These are phyloP conservation scores for Gossypium lobatum DNA, from an alignment of 441 rosid species.

Conservation along the genomic window DNA sequence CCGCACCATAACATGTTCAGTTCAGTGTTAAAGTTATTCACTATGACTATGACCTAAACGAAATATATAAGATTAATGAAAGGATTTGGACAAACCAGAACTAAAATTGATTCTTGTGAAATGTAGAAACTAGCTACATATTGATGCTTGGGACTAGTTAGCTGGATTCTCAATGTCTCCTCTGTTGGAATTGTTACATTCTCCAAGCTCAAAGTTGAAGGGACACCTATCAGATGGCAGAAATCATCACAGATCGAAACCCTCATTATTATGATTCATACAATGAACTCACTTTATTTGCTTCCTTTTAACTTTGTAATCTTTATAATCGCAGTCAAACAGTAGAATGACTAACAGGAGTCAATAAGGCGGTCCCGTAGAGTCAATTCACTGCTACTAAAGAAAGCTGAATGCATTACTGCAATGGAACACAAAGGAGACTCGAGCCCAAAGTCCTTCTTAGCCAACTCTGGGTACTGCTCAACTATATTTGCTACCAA, in stretches of 20 bases:
- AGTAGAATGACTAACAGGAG: neutral
- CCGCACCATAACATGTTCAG: neutral
- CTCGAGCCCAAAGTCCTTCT: neutral
- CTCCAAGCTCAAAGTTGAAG: neutral
- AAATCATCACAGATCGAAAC: neutral
- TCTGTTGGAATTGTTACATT: neutral
- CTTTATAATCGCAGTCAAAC: no score
- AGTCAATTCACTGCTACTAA: neutral
- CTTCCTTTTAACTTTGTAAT: neutral
- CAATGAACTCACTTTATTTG: neutral
- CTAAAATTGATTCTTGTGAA: neutral
- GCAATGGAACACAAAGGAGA: neutral
- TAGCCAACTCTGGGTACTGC: neutral
- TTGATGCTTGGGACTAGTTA: neutral
- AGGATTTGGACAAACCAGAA: neutral
- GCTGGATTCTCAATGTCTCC: constrained; percentile 1
- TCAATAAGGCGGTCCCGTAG: neutral
- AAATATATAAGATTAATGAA: no score
- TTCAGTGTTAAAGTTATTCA: neutral
- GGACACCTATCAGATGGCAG: neutral
- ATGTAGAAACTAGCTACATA: neutral
- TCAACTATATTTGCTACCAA: neutral
- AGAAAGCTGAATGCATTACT: neutral
- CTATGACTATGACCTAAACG: neutral
- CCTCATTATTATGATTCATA: neutral